Evolutionary conservation across 768 basidiomycete genomes (phyloP).

Genomic region (Mycena kentingensis): DNA sequence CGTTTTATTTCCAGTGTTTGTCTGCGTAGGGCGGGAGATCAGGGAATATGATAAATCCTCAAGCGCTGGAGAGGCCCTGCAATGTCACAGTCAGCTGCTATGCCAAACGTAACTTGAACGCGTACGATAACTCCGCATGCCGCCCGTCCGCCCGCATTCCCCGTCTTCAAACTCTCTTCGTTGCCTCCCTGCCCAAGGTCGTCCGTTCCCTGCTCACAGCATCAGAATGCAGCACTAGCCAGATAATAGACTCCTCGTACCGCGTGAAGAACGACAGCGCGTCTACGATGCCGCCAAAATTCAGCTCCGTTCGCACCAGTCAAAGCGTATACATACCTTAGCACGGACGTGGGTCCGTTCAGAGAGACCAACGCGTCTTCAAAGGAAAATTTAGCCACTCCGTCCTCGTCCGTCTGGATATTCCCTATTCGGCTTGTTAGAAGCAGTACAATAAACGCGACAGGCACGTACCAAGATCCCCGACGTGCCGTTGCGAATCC

Average conservation of each 20-base stretch:
- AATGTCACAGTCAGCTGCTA: not conserved
- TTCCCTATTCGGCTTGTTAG: too few species aligned
- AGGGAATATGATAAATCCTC: not conserved
- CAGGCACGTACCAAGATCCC: not conserved
- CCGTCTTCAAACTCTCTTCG: constrained; percentile 73
- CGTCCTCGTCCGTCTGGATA: constrained; percentile 59
- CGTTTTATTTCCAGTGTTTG: constrained; percentile 60
- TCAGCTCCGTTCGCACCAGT: constrained; percentile 4
- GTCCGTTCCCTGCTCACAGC: constrained; percentile 58
- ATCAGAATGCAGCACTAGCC: constrained; percentile 11
- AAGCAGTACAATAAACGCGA: too few species aligned
- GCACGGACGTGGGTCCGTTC: constrained; percentile 64
- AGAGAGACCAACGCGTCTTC: constrained; percentile 64
- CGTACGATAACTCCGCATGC: constrained; percentile 74
- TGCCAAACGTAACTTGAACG: not conserved
- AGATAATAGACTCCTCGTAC: constrained; percentile 34
- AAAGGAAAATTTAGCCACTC: constrained; percentile 59
- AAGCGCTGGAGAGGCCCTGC: constrained; percentile 6
- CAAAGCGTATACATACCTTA: constrained; percentile 53
- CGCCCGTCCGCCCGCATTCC: constrained; percentile 74
- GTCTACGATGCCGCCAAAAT: constrained; percentile 46
- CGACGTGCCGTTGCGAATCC: constrained; percentile 36
- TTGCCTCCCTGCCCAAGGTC: constrained; percentile 75
- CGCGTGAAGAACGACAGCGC: constrained; percentile 75
- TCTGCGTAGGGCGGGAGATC: too few species aligned